Evolutionary conservation across 129 eudicot genomes (phyloP), one percentile per base, ranked within the genome.

Genomic region (Helianthus tuberosus): DNA sequence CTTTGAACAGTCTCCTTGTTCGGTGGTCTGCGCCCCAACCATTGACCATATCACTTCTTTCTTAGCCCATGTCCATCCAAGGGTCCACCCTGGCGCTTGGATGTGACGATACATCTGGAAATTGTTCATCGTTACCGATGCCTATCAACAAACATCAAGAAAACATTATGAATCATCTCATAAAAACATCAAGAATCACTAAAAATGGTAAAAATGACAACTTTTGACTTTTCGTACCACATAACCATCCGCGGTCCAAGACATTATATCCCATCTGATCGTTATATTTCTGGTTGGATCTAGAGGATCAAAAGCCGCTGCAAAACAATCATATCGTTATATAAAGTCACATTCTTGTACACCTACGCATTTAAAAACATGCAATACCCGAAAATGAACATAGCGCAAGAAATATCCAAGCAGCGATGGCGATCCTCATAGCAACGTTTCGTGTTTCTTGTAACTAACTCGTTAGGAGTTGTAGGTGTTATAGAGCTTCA

Each of bases 31-130:
- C 53, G 96, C 88, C 63, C 96, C 96, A 17, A 85, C 86, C 92
- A 90, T 90, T 52, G 91, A 64, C 98, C 98, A 92, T 50, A 92
- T 87, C 51, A 92, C 95, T 72, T 92, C 98, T 41, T 90, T 89
- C 79, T 89, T 90, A 58, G 96, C 98, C 98, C 98, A 93, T 15
- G 96, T 82, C 96, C 98, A 93, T 62, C 96, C 98, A 15, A 93
- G 44, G 64, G 96, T 86, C 98, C 98, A 93, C 4, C 98, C 98
- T 0, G 98, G 98, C 79, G 51, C 73, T 84, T 81, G 84, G 15
- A 93, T 81, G 79, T 93, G 96, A 27, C 98, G 85, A 79, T 85
- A 90, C 89, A 87, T 82, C 50, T 93, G 98, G 85, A 93, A 90
- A 72, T 93, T 93, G 92, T 90, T 87, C 87, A 93, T 73, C 27